Percentiles rank a stretch among this genome's conserved stretches.
phyloP scores from a whole-genome alignment of 805 yeast species.

The Suhomyces prunicola region DNA sequence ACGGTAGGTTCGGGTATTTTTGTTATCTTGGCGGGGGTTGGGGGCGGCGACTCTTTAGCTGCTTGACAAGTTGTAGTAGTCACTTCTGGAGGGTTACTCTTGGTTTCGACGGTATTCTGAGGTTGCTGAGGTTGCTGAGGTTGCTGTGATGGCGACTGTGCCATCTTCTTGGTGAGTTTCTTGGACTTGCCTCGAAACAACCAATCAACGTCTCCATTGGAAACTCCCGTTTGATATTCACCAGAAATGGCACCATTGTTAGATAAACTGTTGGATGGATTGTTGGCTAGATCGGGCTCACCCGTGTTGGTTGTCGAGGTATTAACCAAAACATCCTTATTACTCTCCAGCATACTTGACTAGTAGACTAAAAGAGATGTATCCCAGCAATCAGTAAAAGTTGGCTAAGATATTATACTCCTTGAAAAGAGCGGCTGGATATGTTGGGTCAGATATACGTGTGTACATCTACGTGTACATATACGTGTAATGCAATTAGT shows the following conservation, averaged over 20 bases:
- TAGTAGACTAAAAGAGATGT: background rate
- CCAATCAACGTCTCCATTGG: slow-evolving; percentile 83
- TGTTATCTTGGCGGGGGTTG: background rate
- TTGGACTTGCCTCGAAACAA: slow-evolving; percentile 73
- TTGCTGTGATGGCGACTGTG: slow-evolving; percentile 1
- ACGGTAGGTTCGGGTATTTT: background rate
- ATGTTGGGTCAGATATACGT: background rate
- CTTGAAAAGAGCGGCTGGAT: background rate
- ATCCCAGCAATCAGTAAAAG: background rate
- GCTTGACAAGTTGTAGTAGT: background rate
- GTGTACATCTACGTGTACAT: background rate
- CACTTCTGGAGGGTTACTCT: background rate
- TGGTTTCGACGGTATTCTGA: background rate
- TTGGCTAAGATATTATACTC: background rate
- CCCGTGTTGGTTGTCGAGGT: background rate
- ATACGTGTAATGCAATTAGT: background rate
- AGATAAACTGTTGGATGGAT: background rate
- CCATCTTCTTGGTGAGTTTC: slow-evolving; percentile 46
- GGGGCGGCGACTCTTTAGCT: background rate
- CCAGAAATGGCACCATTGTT: background rate
- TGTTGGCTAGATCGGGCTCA: background rate
- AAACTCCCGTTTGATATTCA: slow-evolving; percentile 47
- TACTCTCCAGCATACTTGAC: background rate
- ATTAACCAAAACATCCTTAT: background rate
- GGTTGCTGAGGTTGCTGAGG: background rate